Evolutionary conservation across 306 rosid species (phyloP), one percentile per base, ranked within the genome.

Genomic region (Malus orientalis): DNA sequence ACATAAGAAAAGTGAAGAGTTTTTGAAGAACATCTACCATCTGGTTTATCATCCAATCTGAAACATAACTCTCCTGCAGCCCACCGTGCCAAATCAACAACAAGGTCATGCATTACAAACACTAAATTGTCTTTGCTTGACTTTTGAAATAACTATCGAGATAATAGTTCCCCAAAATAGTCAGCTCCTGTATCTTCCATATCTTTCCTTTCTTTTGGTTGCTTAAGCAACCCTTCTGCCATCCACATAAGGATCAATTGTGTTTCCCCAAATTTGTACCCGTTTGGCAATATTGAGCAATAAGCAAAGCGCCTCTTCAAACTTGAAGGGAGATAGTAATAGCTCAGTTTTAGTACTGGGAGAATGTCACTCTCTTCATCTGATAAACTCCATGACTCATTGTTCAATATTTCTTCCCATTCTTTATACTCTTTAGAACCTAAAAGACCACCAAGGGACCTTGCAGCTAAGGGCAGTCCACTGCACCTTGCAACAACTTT

Each of bases 381-480:
- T 0, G 74, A 8, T 13, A 45, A 18, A 12, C 67, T 53, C 86
- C 86, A 79, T 13, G 79, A 45, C 4, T 71, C 61, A 23, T 25
- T 75, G 23, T 75, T 67, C 25, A 76, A 38, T 67, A 83, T 27
- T 10, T 4, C 51, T 25, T 40, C n/a, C 81, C 81, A 83, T 8
- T 76, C 53, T 3, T 1, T 15, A 4, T 8, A 29, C 47, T 71
- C 70, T 10, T 53, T 72, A 1, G 30, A 11, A 5, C 65, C 73
- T 25, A 83, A 68, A 42, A 83, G 69, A n/a, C 79, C 73, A 15
- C 81, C 82, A 30, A 73, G 66, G 3, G 77, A 23, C 30, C 69
- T 63, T 7, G 77, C 74, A 1, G 81, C 85, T 40, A 84, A 29
- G 9, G 84, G 87, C 54, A 84, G 32, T 0, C 84, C 87, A 53